A percentile compares a stretch with the other conserved stretches of the same genome.
Evolutionary conservation across 306 rosid species (phyloP).

Genomic region (Luffa aegyptiaca): DNA sequence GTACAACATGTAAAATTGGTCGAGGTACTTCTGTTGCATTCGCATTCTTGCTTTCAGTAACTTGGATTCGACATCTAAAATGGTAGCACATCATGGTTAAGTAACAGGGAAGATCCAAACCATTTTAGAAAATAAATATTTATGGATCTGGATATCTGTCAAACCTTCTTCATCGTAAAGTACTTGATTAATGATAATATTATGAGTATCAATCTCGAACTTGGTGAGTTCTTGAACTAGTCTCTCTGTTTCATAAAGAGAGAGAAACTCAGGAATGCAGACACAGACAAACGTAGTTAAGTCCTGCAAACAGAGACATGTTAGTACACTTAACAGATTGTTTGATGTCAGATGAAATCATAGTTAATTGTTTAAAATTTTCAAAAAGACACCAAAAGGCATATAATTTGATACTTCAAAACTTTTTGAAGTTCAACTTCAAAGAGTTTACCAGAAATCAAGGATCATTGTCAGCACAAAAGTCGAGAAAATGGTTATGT

Average conservation of each 20-base stretch:
- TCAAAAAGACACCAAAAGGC: neutral
- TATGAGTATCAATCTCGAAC: constrained; percentile 97
- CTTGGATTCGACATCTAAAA: constrained; percentile 71
- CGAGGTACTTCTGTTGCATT: constrained; percentile 89
- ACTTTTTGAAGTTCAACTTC: neutral
- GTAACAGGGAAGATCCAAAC: neutral
- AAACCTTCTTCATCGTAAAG: constrained; percentile 78
- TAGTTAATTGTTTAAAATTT: neutral
- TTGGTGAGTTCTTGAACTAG: constrained; percentile 89
- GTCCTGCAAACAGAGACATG: constrained; percentile 51
- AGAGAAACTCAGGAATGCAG: constrained; percentile 97
- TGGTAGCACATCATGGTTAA: neutral
- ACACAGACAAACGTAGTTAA: constrained; percentile 94
- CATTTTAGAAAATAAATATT: neutral
- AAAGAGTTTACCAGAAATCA: neutral
- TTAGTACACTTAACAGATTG: neutral
- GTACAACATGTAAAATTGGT: constrained; percentile 93
- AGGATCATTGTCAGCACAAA: neutral
- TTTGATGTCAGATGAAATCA: neutral
- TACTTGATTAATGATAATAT: constrained; percentile 94
- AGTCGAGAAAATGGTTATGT: neutral
- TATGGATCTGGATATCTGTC: neutral
- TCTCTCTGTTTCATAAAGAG: constrained; percentile 97
- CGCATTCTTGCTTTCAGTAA: constrained; percentile 94
- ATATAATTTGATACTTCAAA: neutral